These are phyloP conservation scores for Candida vaughaniae DNA, from an alignment of 805 yeast genomes.

Conservation along the genomic window DNA sequence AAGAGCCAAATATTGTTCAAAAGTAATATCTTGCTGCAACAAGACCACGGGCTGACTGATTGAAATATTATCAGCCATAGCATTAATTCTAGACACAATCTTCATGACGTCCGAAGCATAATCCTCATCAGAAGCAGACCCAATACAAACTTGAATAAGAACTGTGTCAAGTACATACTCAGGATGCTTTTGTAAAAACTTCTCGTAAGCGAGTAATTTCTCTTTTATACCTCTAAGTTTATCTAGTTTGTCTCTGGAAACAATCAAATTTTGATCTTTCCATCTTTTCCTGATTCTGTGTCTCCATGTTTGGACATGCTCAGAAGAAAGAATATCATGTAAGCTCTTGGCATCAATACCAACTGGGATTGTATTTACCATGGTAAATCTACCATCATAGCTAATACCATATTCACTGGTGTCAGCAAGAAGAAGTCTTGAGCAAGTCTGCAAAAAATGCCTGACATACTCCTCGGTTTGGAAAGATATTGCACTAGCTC, in stretches of 20 bases:
- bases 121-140: conserved; percentile 52
- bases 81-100: conserved; percentile 83
- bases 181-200: conserved; percentile 71
- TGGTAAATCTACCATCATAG: conserved; percentile 56
- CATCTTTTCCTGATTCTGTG: conserved; percentile 73
- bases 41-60: conserved; percentile 79
- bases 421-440: conserved; percentile 79
- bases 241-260: conserved; percentile 87
- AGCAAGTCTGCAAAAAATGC: conserved; percentile 90
- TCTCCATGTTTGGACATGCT: conserved; percentile 64
- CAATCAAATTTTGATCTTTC: conserved; percentile 67
- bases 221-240: conserved; percentile 84
- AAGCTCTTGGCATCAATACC: conserved; percentile 75
- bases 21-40: conserved; percentile 84
- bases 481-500: conserved; percentile 84
- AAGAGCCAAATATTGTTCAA: conserved; percentile 85
- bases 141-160: conserved; percentile 77
- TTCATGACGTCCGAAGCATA: conserved; percentile 71
- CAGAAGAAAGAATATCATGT: conserved; percentile 42
- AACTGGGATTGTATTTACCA: conserved; percentile 62
- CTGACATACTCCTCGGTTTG: conserved; percentile 92
- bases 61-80: conserved; percentile 70
- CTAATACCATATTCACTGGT: conserved; percentile 61
- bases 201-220: conserved; percentile 83
- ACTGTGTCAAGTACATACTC: conserved; percentile 66